phyloP scores from a whole-genome alignment of 371 early-diverging fungal genomes.

The Mucor mucedo region DNA sequence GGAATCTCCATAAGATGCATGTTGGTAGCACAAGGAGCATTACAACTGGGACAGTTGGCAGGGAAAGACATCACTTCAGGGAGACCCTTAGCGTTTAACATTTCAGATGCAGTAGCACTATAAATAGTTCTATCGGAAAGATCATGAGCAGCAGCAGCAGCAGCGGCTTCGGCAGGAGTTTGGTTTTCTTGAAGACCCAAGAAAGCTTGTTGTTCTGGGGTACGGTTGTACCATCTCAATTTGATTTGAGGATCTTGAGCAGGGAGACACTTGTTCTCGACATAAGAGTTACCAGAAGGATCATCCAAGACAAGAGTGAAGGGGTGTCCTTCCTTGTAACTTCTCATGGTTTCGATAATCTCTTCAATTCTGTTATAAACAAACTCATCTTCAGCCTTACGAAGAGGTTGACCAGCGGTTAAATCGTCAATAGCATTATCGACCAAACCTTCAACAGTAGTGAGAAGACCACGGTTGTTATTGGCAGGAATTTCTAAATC shows the following conservation, averaged over 20 bases:
- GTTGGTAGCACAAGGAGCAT: slow-evolving; percentile 82
- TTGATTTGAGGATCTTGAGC: slow-evolving; percentile 82
- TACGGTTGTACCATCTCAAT: slow-evolving; percentile 70
- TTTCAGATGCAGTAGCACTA: slow-evolving; percentile 24
- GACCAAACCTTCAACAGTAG: slow-evolving; percentile 90
- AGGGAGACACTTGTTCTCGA: slow-evolving; percentile 77
- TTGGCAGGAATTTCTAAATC: slow-evolving; percentile 91
- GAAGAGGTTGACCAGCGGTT: slow-evolving; percentile 73
- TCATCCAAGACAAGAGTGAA: slow-evolving; percentile 88
- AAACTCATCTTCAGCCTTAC: slow-evolving; percentile 68
- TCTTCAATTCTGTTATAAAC: slow-evolving; percentile 78
- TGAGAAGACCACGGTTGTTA: slow-evolving; percentile 76
- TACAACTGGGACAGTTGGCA: slow-evolving; percentile 88
- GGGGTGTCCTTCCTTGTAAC: slow-evolving; percentile 57
- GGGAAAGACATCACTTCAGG: slow-evolving; percentile 79
- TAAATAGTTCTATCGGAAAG: slow-evolving; percentile 32
- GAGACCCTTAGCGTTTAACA: slow-evolving; percentile 55
- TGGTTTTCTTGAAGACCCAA: slow-evolving; percentile 75
- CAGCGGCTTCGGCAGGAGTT: slow-evolving; percentile 37
- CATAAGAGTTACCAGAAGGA: slow-evolving; percentile 92
- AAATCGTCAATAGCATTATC: slow-evolving; percentile 84
- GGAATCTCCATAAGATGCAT: slow-evolving; percentile 94
- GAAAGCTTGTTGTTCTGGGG: slow-evolving; percentile 76
- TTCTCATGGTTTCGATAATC: slow-evolving; percentile 69
- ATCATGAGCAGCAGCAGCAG: not conserved